Base-by-base conservation (phyloP, 345 rosid species). In the Salix purpurea region DNA sequence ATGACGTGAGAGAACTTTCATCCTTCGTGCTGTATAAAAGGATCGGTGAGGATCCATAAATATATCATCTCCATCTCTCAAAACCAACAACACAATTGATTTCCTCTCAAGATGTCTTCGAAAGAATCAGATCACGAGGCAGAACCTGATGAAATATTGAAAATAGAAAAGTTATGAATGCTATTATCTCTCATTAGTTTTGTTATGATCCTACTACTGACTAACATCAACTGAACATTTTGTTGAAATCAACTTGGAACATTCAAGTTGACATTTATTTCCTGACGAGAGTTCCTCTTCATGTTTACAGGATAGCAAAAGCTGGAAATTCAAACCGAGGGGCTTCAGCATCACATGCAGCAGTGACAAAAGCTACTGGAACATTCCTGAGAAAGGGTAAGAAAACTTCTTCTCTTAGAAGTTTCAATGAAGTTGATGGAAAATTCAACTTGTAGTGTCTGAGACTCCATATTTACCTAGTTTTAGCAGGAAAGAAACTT, bases 81-180 rank as follows among this genome's bases (percentile, higher is more conserved):
- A 30, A 66, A 19, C 46, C 9, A 36, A 6, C n/a, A 36, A 11
- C 11, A 66, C 44, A 66, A 18, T 66, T 19, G 3, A 66, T 66
- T 3, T 66, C 11, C 42, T 34, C 37, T 19, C 70, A 32, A 15
- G 40, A 66, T 18, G 40, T 58, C 62, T n/a, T 58, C 70, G 19
- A 66, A 19, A 3, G 36, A 66, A 66, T 44, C 70, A 26, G 46
- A 66, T 66, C 36, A 66, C 42, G 46, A 36, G 1, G 26, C 39
- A 23, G 62, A 58, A 2, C 0, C 1, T 11, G 1, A 3, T 2
- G 5, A 66, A 13, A 6, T 40, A 40, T 2, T 8, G 1, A 0
- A 0, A 19, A 34, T 36, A 5, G 21, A 7, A 1, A 18, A 36
- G 70, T 42, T 66, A 12, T 6, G 70, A n/a, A 3, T 58, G 14